These are phyloP conservation scores for Biscutella laevigata DNA, from an alignment of 441 rosid species.

Conservation along the genomic window DNA sequence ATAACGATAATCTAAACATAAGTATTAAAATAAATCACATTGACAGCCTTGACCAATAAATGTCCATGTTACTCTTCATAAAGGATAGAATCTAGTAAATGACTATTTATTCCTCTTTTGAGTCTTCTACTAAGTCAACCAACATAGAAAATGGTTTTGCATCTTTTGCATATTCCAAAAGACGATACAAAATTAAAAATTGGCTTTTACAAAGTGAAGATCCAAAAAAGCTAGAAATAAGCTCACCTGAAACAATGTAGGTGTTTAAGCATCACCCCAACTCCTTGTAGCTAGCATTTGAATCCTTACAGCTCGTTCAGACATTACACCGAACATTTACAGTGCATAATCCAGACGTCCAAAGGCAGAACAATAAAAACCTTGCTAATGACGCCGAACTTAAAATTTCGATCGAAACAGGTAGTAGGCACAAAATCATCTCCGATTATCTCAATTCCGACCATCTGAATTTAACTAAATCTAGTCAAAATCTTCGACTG, in stretches of 20 bases:
- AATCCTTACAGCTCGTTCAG: background rate
- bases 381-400: no score
- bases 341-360: no score
- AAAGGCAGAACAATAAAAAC: no score
- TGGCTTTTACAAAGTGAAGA: background rate
- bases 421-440: no score
- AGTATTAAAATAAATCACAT: background rate
- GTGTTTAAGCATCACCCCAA: background rate
- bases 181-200: background rate
- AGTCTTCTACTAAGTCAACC: slow-evolving; percentile 22
- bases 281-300: background rate
- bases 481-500: no score
- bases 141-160: background rate
- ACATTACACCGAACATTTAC: background rate
- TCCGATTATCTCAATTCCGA: no score
- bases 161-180: background rate
- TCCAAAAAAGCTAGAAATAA: background rate
- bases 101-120: slow-evolving; percentile 14
- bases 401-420: no score
- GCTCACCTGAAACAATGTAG: background rate
- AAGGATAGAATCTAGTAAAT: background rate
- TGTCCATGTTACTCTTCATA: background rate
- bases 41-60: background rate
- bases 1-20: background rate
- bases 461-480: no score